Percentiles rank a stretch among this genome's conserved stretches.
Evolutionary conservation across 108 stramenopile genomes (phyloP).

Genomic region (Pseudonitzschia multiseries): DNA sequence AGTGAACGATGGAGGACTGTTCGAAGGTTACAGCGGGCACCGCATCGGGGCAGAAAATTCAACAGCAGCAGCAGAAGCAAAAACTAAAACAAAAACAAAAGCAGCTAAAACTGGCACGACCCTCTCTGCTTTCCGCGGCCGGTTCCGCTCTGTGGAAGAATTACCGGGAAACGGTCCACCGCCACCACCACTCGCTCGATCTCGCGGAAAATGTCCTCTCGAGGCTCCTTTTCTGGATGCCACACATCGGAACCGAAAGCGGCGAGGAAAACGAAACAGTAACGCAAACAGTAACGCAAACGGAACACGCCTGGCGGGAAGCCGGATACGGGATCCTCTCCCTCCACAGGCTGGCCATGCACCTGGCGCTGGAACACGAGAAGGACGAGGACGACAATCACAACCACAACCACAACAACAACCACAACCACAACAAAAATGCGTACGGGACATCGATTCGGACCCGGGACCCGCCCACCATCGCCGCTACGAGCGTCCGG

Average conservation of each 20-base stretch:
- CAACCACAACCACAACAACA: background rate
- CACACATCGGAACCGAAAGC: slow-evolving; percentile 11
- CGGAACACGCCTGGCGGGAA: slow-evolving; percentile 32
- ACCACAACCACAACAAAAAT: slow-evolving; percentile 3
- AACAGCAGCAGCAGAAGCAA: too few relatives aligned
- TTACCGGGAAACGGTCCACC: slow-evolving; percentile 14
- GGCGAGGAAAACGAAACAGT: background rate
- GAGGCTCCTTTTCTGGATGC: slow-evolving; percentile 36
- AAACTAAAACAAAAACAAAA: too few relatives aligned
- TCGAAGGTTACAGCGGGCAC: too few relatives aligned
- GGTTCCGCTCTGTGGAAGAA: background rate
- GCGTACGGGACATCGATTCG: slow-evolving; percentile 23
- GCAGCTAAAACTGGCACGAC: too few relatives aligned
- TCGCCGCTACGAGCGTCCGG: slow-evolving; percentile 30
- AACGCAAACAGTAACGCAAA: background rate
- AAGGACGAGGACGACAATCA: background rate
- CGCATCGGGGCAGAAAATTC: too few relatives aligned
- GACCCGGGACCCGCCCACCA: background rate
- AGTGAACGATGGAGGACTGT: too few relatives aligned
- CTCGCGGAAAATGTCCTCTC: slow-evolving; percentile 24
- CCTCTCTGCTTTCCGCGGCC: background rate
- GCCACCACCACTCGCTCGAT: slow-evolving; percentile 17
- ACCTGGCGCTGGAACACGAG: slow-evolving; percentile 20
- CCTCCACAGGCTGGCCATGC: slow-evolving; percentile 36
- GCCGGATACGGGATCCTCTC: slow-evolving; percentile 43